These are phyloP conservation scores for Candida patagonica DNA, from an alignment of 805 yeast species.

Conservation along the genomic window DNA sequence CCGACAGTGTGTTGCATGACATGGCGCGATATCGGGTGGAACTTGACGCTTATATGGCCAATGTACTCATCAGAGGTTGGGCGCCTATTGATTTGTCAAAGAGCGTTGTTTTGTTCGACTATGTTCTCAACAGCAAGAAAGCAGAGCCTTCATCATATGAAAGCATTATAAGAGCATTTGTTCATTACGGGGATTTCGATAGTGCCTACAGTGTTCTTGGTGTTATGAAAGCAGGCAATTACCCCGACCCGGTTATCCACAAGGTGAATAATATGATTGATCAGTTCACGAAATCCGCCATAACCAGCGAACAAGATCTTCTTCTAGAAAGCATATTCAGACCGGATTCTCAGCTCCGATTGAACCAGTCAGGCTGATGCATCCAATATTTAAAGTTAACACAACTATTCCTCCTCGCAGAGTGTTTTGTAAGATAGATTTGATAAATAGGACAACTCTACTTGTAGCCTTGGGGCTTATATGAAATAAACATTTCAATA, in stretches of 20 bases:
- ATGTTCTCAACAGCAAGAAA: slow-evolving; percentile 13
- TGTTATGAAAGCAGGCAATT: slow-evolving; percentile 19
- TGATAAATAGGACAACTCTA: no score
- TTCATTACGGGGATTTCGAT: slow-evolving; percentile 17
- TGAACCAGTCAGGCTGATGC: no score
- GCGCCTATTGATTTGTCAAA: slow-evolving; percentile 22
- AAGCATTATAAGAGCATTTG: slow-evolving; percentile 26
- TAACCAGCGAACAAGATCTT: slow-evolving; percentile 3
- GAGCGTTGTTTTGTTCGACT: slow-evolving; percentile 23
- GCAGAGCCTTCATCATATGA: slow-evolving; percentile 30
- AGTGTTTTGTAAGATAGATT: no score
- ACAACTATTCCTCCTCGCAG: no score
- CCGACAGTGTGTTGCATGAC: slow-evolving; percentile 25
- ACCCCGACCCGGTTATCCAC: slow-evolving; percentile 26
- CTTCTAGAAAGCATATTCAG: slow-evolving; percentile 19
- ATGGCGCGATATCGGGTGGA: slow-evolving; percentile 27
- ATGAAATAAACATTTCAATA: no score
- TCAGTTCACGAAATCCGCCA: not conserved
- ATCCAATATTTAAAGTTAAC: no score
- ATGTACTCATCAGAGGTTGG: slow-evolving; percentile 29
- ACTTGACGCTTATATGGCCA: slow-evolving; percentile 27
- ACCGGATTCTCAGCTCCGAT: slow-evolving; percentile 20
- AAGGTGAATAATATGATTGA: slow-evolving; percentile 17
- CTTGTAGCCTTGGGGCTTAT: no score
- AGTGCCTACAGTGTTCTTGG: slow-evolving; percentile 18